phyloP scores from a whole-genome alignment of 2,329 filamentous ascomycete genomes.

The Apiospora marii region DNA sequence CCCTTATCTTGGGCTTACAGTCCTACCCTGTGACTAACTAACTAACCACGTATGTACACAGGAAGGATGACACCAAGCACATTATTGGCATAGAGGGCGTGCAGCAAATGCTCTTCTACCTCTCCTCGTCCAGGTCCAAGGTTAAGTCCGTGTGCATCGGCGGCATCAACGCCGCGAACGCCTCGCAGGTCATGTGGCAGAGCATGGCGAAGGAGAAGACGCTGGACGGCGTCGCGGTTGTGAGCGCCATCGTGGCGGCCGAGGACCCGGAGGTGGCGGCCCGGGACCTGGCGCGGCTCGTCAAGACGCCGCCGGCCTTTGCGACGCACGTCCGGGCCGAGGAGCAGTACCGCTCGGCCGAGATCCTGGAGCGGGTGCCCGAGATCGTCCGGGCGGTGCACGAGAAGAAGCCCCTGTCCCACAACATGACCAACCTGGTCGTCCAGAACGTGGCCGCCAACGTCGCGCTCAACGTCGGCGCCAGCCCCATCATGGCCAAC shows the following conservation, averaged over 20 bases:
- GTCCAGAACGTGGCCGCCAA: constrained; percentile 96
- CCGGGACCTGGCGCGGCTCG: constrained; percentile 61
- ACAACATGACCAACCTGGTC: constrained; percentile 98
- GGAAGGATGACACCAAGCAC: constrained; percentile 86
- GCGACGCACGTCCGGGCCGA: constrained; percentile 26
- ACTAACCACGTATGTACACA: constrained; percentile 46
- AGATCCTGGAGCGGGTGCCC: constrained; percentile 42
- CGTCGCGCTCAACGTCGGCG: constrained; percentile 79
- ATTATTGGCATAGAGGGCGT: constrained; percentile 80
- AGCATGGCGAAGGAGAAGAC: constrained; percentile 61
- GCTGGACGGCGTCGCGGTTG: constrained; percentile 85
- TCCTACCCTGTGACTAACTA: background rate
- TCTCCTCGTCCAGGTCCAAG: constrained; percentile 55
- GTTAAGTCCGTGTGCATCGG: constrained; percentile 84
- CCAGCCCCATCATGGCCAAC: constrained; percentile 93
- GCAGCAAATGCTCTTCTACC: constrained; percentile 68
- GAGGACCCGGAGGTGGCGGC: constrained; percentile 71
- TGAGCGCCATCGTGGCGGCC: constrained; percentile 86
- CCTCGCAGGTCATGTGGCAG: constrained; percentile 78
- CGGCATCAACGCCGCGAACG: constrained; percentile 81
- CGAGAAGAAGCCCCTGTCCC: constrained; percentile 74
- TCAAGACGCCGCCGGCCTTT: constrained; percentile 52
- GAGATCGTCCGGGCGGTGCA: constrained; percentile 68
- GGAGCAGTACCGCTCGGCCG: constrained; percentile 29
- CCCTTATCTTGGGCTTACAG: background rate